Percentiles rank a stretch among this genome's conserved stretches.
Evolutionary conservation across 2,329 filamentous ascomycete species (phyloP).

Genomic region (Fusarium bulbicola): DNA sequence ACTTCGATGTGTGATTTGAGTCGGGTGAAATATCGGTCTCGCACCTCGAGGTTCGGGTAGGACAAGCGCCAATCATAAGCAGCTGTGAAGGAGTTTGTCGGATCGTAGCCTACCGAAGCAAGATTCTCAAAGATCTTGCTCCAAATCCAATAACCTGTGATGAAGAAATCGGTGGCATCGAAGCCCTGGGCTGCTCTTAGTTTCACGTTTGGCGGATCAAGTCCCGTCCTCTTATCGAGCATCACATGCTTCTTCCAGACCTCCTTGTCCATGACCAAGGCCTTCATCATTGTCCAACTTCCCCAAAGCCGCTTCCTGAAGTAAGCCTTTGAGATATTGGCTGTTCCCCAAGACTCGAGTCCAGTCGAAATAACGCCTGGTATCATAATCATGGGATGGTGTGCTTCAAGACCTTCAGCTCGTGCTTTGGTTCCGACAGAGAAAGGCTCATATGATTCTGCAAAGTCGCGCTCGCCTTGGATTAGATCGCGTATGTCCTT

Average conservation of each 20-base stretch:
- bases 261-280: conserved; percentile 91
- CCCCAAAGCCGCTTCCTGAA: conserved; percentile 97
- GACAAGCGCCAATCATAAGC: conserved; percentile 92
- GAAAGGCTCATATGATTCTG: conserved; percentile 93
- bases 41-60: conserved; percentile 86
- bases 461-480: conserved; percentile 82
- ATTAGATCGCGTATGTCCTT: conserved; percentile 87
- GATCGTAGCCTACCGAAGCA: conserved; percentile 95
- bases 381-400: conserved; percentile 95
- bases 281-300: conserved; percentile 99
- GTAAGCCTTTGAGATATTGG: conserved; percentile 84
- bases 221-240: conserved; percentile 89
- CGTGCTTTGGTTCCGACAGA: conserved; percentile 86
- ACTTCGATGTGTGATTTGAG: conserved; percentile 92
- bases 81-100: conserved; percentile 75
- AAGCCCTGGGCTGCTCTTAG: conserved; percentile 94
- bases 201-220: conserved; percentile 92
- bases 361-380: conserved; percentile 98
- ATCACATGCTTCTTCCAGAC: conserved; percentile 97
- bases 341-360: conserved; percentile 95
- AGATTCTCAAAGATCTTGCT: conserved; percentile 98
- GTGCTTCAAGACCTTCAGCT: conserved; percentile 79
- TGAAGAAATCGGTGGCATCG: conserved; percentile 96
- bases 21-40: conserved; percentile 93
- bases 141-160: conserved; percentile 96